A percentile compares a stretch with the other conserved stretches of the same genome.
These are phyloP conservation scores for Hypholoma fasciculare DNA, from an alignment of 768 basidiomycete genomes.

Conservation along the genomic window DNA sequence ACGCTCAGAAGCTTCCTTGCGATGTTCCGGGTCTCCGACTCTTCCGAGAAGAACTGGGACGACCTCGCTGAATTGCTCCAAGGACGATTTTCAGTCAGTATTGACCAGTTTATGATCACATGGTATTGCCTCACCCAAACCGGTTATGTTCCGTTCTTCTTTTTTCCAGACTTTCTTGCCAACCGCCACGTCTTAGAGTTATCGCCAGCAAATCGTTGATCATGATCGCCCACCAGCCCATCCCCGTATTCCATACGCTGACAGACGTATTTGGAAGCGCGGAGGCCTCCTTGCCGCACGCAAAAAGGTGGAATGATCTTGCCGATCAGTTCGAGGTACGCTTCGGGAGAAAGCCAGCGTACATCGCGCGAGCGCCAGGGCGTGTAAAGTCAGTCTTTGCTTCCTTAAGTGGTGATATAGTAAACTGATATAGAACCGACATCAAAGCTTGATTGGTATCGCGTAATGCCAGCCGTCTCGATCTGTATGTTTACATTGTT, in stretches of 20 bases:
- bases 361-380: conserved; percentile 78
- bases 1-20: neutral
- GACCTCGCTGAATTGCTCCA: neutral
- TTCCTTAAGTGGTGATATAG: neutral
- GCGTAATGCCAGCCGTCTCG: neutral
- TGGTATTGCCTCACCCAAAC: neutral
- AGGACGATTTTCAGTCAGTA: neutral
- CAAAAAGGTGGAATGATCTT: conserved; percentile 61
- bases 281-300: conserved; percentile 55
- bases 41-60: neutral
- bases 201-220: neutral
- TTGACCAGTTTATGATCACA: neutral
- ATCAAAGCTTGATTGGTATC: conserved; percentile 43
- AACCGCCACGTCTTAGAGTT: neutral
- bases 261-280: conserved; percentile 54
- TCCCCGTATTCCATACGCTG: conserved; percentile 63
- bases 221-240: conserved; percentile 41
- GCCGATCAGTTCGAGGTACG: conserved; percentile 58
- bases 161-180: neutral
- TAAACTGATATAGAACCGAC: neutral
- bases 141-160: neutral
- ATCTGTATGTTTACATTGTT: neutral
- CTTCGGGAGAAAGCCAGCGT: conserved; percentile 67
- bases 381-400: conserved; percentile 63
- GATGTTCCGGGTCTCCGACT: neutral